A percentile compares a stretch with the other conserved stretches of the same genome.
phyloP scores from a whole-genome alignment of 345 rosid genomes.

The Reutealis trisperma region DNA sequence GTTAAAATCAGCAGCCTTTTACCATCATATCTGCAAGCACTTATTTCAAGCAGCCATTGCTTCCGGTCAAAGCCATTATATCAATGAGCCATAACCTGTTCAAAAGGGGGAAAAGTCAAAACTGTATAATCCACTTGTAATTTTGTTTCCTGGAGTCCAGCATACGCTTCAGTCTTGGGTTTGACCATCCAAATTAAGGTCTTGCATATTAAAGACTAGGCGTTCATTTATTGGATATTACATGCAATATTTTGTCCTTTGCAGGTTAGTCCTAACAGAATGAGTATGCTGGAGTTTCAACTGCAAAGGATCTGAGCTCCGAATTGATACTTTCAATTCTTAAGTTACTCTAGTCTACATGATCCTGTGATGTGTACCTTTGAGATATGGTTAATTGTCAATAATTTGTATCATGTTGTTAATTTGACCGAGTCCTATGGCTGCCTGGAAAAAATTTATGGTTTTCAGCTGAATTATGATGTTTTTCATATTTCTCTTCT shows the following conservation, averaged over 20 bases:
- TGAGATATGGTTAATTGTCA: too few relatives aligned
- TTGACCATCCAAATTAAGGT: conserved; percentile 13
- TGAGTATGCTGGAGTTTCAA: neutral
- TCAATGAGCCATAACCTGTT: neutral
- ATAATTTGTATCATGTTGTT: too few relatives aligned
- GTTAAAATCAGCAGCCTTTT: conserved; percentile 9
- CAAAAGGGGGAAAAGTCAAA: neutral
- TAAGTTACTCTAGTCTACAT: neutral
- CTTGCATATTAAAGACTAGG: neutral
- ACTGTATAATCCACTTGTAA: neutral
- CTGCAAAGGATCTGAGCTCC: neutral
- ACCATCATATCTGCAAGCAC: neutral
- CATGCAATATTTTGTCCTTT: neutral
- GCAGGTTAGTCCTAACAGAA: neutral
- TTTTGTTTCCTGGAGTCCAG: neutral
- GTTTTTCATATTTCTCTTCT: neutral
- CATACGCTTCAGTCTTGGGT: conserved; percentile 17
- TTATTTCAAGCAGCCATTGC: conserved; percentile 10
- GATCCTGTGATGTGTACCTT: neutral
- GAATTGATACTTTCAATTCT: neutral
- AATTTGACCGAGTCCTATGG: conserved; percentile 4
- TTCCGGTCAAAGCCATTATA: conserved; percentile 15
- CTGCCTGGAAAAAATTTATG: conserved; percentile 16
- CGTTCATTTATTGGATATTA: conserved; percentile 2
- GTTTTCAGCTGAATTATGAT: neutral